These are phyloP conservation scores for Crithidia sp. DNA, from an alignment of 208 protist species.

Conservation along the genomic window DNA sequence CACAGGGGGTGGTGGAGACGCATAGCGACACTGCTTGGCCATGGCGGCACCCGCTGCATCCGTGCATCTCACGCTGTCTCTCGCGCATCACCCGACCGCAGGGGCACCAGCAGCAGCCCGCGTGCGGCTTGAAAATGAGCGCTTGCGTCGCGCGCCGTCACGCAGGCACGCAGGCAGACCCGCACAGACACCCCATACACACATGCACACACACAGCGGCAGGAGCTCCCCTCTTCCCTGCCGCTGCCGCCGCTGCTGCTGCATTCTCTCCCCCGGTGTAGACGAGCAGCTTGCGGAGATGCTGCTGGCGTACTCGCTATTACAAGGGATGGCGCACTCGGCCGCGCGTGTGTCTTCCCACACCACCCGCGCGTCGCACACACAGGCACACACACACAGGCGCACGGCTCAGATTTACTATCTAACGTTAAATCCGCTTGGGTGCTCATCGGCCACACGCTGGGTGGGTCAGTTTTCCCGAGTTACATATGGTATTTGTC, in stretches of 20 bases:
- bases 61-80: background rate
- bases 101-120: conserved; percentile 27
- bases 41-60: background rate
- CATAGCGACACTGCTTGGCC: conserved; percentile 29
- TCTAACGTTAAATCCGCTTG: conserved; percentile 78
- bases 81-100: conserved; percentile 26
- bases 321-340: conserved; percentile 29
- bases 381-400: conserved; percentile 39
- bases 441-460: conserved; percentile 44
- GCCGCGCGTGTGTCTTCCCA: too few species aligned
- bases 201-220: too few species aligned
- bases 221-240: too few species aligned
- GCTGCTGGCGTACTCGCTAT: conserved; percentile 37
- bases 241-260: background rate
- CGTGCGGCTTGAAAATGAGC: conserved; percentile 37
- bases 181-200: too few species aligned
- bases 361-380: background rate
- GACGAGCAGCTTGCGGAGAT: conserved; percentile 52
- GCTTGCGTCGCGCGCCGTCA: conserved; percentile 6
- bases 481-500: conserved; percentile 49
- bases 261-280: conserved; percentile 39
- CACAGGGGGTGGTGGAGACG: conserved; percentile 19
- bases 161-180: too few species aligned
- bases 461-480: conserved; percentile 48
- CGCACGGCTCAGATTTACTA: conserved; percentile 64